Conservation (phyloP, 1,284 basidiomycete genomes). For the Microstroma glucosiphilum region DNA sequence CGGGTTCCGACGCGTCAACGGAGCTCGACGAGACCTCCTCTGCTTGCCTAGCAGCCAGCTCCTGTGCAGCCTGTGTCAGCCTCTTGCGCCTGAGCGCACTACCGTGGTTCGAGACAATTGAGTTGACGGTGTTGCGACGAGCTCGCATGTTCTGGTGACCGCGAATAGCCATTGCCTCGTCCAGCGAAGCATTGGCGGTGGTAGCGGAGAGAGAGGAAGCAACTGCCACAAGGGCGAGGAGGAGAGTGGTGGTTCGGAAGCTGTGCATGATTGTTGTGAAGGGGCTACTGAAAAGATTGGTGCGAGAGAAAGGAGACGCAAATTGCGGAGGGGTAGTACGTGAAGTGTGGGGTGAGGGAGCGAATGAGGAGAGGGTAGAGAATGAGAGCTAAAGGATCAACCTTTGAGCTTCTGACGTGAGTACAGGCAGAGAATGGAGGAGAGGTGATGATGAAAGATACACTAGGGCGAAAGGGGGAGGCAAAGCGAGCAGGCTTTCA, state of each 20-base stretch:
- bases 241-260: not conserved
- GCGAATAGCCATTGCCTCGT: not conserved
- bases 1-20: too few relatives aligned
- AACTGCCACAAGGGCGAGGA: not conserved
- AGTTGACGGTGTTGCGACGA: slow-evolving; percentile 1
- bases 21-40: not conserved
- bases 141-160: not conserved
- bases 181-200: slow-evolving; percentile 3
- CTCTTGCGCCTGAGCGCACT: not conserved
- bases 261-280: not conserved
- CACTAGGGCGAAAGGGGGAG: too few relatives aligned
- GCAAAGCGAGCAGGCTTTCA: too few relatives aligned
- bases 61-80: not conserved
- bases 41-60: not conserved
- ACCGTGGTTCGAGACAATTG: slow-evolving; percentile 1
- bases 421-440: not conserved
- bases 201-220: not conserved
- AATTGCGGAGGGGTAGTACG: not conserved
- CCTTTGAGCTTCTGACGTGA: slow-evolving; percentile 1
- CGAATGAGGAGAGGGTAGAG: not conserved
- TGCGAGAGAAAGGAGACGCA: not conserved
- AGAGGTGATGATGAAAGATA: not conserved
- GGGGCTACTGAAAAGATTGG: not conserved
- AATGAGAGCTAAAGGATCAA: slow-evolving; percentile 7
- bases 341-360: not conserved